phyloP scores from a whole-genome alignment of 2,329 filamentous ascomycete species.

The Diaporthe eres region DNA sequence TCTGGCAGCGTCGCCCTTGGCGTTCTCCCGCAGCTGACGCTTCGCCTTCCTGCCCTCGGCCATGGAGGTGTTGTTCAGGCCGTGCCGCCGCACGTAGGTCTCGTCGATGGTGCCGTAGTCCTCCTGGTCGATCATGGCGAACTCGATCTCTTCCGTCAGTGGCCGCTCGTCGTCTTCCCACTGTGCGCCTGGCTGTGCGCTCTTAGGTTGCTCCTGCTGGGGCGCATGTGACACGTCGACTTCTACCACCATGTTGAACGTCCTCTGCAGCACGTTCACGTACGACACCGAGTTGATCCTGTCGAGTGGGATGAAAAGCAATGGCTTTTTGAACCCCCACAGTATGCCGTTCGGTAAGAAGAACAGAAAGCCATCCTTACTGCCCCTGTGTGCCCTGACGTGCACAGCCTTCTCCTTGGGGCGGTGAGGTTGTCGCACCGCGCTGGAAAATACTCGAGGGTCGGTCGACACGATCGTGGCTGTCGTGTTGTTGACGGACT shows the following conservation, averaged over 20 bases:
- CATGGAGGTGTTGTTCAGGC: slow-evolving; percentile 77
- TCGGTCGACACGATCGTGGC: slow-evolving; percentile 67
- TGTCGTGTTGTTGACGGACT: slow-evolving; percentile 59
- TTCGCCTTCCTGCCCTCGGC: slow-evolving; percentile 77
- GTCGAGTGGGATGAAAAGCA: slow-evolving; percentile 74
- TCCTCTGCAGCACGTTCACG: slow-evolving; percentile 76
- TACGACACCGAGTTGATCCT: slow-evolving; percentile 75
- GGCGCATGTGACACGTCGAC: slow-evolving; percentile 57
- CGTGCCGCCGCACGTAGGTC: slow-evolving; percentile 71
- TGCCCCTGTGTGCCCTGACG: slow-evolving; percentile 76
- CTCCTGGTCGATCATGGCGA: slow-evolving; percentile 78
- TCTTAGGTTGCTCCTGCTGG: slow-evolving; percentile 9
- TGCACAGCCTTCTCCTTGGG: slow-evolving; percentile 75
- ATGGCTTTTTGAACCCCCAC: slow-evolving; percentile 79
- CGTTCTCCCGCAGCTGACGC: slow-evolving; percentile 72
- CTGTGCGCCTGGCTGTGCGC: slow-evolving; percentile 32
- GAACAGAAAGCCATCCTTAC: slow-evolving; percentile 78
- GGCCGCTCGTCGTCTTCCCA: slow-evolving; percentile 48
- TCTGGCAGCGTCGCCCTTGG: slow-evolving; percentile 57
- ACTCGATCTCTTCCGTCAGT: slow-evolving; percentile 73
- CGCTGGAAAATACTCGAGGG: slow-evolving; percentile 69
- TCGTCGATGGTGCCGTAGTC: slow-evolving; percentile 76
- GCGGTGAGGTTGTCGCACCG: slow-evolving; percentile 69
- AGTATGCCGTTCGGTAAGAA: slow-evolving; percentile 77
- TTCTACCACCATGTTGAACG: slow-evolving; percentile 77